These are phyloP conservation scores for Colletotrichum musicola DNA, from an alignment of 2,329 filamentous ascomycete species.

Conservation along the genomic window DNA sequence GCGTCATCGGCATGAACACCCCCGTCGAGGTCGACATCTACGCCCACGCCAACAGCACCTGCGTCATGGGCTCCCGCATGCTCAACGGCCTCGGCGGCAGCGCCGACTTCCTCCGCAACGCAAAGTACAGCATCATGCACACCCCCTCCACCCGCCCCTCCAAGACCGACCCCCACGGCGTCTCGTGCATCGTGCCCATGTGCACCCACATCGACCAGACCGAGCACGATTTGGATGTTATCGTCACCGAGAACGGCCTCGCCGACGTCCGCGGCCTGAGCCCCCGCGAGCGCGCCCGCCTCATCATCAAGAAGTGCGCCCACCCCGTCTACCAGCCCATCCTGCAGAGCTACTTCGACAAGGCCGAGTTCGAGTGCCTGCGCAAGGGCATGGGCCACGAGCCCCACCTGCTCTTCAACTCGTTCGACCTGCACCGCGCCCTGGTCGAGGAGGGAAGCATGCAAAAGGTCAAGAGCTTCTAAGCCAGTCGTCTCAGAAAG, in stretches of 20 bases:
- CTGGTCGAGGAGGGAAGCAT: conserved; percentile 87
- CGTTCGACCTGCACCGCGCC: conserved; percentile 91
- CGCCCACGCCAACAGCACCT: conserved; percentile 91
- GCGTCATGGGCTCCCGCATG: conserved; percentile 90
- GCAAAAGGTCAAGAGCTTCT: conserved; percentile 80
- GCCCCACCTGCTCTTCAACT: conserved; percentile 87
- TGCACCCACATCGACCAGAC: conserved; percentile 94
- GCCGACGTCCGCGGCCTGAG: conserved; percentile 87
- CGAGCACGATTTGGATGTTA: conserved; percentile 90
- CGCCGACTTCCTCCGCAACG: conserved; percentile 82
- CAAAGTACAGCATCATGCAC: conserved; percentile 95
- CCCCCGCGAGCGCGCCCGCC: conserved; percentile 82
- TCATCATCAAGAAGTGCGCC: conserved; percentile 89
- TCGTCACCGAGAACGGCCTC: conserved; percentile 81
- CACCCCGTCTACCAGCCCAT: conserved; percentile 90
- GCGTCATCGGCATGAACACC: conserved; percentile 95
- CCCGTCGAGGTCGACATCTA: conserved; percentile 96
- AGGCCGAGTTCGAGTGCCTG: conserved; percentile 87
- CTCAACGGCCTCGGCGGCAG: conserved; percentile 86
- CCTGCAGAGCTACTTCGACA: conserved; percentile 84
- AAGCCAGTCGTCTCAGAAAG: not conserved
- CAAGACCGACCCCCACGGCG: conserved; percentile 85
- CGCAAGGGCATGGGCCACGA: conserved; percentile 91
- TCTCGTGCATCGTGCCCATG: conserved; percentile 93
- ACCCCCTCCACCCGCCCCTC: conserved; percentile 84